Evolutionary conservation across 2,329 filamentous ascomycete genomes (phyloP).

Genomic region (Xylaria sp.): DNA sequence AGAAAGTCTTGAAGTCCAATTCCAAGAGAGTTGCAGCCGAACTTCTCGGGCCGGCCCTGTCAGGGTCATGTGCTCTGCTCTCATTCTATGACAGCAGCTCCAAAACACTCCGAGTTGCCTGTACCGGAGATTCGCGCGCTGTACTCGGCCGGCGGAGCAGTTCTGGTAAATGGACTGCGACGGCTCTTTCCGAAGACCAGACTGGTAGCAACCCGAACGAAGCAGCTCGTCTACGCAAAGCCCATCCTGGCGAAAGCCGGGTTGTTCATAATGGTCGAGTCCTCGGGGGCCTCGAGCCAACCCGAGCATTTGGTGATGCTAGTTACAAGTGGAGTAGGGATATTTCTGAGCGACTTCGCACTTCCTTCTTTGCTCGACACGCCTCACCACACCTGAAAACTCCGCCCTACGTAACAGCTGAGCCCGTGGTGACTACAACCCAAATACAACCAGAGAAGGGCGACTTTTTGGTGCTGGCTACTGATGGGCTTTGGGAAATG

Average conservation of each 20-base stretch:
- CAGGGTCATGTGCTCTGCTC: constrained; percentile 95
- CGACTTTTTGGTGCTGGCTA: constrained; percentile 96
- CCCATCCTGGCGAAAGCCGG: constrained; percentile 89
- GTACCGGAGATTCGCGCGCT: constrained; percentile 95
- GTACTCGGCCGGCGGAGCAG: constrained; percentile 83
- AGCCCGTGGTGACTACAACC: constrained; percentile 93
- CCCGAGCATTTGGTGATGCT: constrained; percentile 93
- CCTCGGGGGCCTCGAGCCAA: constrained; percentile 90
- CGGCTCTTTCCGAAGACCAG: constrained; percentile 89
- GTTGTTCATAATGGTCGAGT: constrained; percentile 92
- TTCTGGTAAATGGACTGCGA: constrained; percentile 93
- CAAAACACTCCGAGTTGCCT: constrained; percentile 91
- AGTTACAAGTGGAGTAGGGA: constrained; percentile 96
- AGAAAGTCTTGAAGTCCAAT: constrained; percentile 88
- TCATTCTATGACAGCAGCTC: constrained; percentile 94
- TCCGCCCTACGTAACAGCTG: constrained; percentile 96
- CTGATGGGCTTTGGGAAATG: constrained; percentile 99
- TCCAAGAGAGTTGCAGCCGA: constrained; percentile 93
- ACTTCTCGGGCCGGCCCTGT: constrained; percentile 89
- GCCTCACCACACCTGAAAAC: constrained; percentile 84
- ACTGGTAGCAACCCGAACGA: constrained; percentile 91
- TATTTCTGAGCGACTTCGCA: constrained; percentile 82
- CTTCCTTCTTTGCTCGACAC: constrained; percentile 86
- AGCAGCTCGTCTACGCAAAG: constrained; percentile 80
- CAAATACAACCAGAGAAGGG: constrained; percentile 89